These are phyloP conservation scores for Flaveria linearis DNA, from an alignment of 129 eudicot species.

Conservation along the genomic window DNA sequence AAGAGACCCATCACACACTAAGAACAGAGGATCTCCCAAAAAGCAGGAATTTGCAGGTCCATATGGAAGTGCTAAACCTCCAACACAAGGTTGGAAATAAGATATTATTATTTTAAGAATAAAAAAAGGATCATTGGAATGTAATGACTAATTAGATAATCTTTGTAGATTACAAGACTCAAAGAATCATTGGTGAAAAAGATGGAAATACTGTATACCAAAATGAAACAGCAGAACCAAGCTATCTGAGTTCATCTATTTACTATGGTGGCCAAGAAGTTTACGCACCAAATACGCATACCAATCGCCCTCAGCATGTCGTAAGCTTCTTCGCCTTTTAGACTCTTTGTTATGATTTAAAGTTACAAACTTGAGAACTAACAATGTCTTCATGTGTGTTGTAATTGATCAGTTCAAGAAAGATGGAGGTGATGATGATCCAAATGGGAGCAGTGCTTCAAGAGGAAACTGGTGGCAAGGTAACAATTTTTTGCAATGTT, in stretches of 20 bases:
- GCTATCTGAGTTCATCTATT: constrained; percentile 74
- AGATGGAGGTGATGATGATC: constrained; percentile 59
- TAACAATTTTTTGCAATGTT: constrained; percentile 15
- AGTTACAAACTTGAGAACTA: not conserved
- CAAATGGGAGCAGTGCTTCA: constrained; percentile 55
- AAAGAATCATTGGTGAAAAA: constrained; percentile 41
- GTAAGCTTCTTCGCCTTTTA: constrained; percentile 36
- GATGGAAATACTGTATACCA: constrained; percentile 44
- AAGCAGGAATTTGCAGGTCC: constrained; percentile 41
- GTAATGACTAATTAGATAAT: not conserved
- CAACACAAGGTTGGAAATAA: constrained; percentile 46
- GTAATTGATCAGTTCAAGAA: constrained; percentile 49
- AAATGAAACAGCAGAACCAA: constrained; percentile 52
- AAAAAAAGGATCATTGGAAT: not conserved
- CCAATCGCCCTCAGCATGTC: constrained; percentile 40
- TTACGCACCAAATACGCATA: constrained; percentile 51
- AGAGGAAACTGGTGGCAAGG: constrained; percentile 99
- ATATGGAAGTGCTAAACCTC: constrained; percentile 47
- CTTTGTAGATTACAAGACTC: constrained; percentile 45
- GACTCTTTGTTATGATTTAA: not conserved
- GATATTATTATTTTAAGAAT: not conserved
- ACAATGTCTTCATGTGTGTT: constrained; percentile 2
- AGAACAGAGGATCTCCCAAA: constrained; percentile 30
- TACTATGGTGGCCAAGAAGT: constrained; percentile 89
- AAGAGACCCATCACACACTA: constrained; percentile 42